phyloP scores from a whole-genome alignment of 1,284 basidiomycete species.

The Polyporus tsugae region DNA sequence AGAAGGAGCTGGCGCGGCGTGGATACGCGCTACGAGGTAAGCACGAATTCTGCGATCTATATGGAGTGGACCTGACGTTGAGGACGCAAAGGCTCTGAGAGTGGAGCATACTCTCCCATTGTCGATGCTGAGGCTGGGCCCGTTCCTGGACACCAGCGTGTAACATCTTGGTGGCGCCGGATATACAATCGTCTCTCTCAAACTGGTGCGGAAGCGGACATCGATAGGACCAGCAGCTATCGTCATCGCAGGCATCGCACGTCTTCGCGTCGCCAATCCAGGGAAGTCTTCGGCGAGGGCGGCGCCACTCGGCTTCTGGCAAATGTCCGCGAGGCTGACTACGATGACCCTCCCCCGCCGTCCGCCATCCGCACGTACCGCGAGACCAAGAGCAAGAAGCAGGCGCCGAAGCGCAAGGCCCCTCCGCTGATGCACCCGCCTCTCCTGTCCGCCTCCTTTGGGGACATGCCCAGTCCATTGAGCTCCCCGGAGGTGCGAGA shows the following conservation, averaged over 20 bases:
- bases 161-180: constrained; percentile 64
- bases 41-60: not conserved
- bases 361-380: constrained; percentile 47
- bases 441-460: constrained; percentile 28
- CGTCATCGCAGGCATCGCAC: constrained; percentile 22
- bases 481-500: constrained; percentile 24
- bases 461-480: constrained; percentile 21
- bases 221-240: constrained; percentile 8
- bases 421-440: constrained; percentile 17
- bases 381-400: constrained; percentile 31
- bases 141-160: constrained; percentile 34
- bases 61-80: not conserved
- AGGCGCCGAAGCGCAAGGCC: constrained; percentile 20
- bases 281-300: constrained; percentile 8
- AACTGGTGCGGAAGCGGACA: constrained; percentile 44
- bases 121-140: constrained; percentile 23
- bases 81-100: constrained; percentile 16
- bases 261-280: constrained; percentile 30
- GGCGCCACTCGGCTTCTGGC: constrained; percentile 23
- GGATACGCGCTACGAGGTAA: constrained; percentile 50
- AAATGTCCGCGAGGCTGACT: constrained; percentile 41
- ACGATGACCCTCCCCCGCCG: constrained; percentile 53
- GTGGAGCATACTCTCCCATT: constrained; percentile 24
- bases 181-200: constrained; percentile 62
- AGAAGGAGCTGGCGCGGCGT: constrained; percentile 56